Base-by-base conservation (phyloP, 1,139 yeast species). In the Sugiyamaella xylanicola region DNA sequence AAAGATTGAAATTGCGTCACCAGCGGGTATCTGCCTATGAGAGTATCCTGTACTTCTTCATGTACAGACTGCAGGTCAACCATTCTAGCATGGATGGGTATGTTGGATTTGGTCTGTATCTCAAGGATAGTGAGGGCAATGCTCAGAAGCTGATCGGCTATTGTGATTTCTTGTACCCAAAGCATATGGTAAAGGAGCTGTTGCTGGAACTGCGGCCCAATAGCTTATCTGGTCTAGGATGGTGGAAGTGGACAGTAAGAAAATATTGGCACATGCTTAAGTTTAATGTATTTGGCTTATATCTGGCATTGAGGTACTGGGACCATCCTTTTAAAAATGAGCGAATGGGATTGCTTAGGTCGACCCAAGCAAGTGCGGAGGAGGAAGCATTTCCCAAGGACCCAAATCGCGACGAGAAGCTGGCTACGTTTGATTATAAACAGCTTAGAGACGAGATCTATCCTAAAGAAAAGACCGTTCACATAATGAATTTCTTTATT, bases 171-270 rank as follows among this genome's bases (percentile, higher is more conserved):
- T 16, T 32, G 2, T 47, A 32, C 48, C 55, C 55, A 1, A 16
- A 15, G 5, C 43, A 32, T 42, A 42, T 53, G 47, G 29, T 19
- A 7, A n/a, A 17, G 2, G 48, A 48, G 13, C 36, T 53, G 25
- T 5, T 21, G 8, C 25, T 13, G 4, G 44, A 41, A 11, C 15
- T 42, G n/a, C 36, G 55, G 3, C 55, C 55, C 3, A 13, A 29
- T 8, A 41, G 43, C 19, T 9, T 42, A 16, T 8, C 13, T 27
- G 55, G 55, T 2, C 46, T 40, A 11, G 55, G 52, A n/a, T 41
- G 55, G 52, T 7, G 47, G 1, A 53, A 35, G 20, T 53, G 55
- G 55, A 46, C 13, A 3, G 11, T 53, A 20, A 17, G 20, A 11
- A 13, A 35, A 21, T 32, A 20, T 7, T 53, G 51, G 46, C 15